Evolutionary conservation across 2,329 filamentous ascomycete genomes (phyloP).

Genomic region (Calonectria pseudoturangicola): DNA sequence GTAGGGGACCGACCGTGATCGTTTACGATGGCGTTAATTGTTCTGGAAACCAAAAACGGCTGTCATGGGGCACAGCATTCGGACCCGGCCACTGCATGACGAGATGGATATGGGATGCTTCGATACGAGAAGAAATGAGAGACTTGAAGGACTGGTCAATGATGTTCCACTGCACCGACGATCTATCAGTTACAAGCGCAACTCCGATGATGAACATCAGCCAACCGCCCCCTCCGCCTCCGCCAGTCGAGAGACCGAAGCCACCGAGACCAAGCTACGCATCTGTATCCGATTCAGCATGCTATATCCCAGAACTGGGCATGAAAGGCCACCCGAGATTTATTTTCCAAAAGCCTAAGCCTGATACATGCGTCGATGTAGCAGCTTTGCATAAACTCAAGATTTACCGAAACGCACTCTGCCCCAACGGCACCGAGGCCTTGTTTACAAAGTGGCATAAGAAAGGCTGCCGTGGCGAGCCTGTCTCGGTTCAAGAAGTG

Average conservation of each 20-base stretch:
- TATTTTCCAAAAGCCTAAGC: slow-evolving; percentile 31
- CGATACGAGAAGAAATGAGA: not conserved
- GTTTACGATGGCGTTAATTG: slow-evolving; percentile 32
- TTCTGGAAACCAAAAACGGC: slow-evolving; percentile 27
- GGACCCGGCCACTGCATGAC: slow-evolving; percentile 37
- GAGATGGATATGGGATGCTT: slow-evolving; percentile 32
- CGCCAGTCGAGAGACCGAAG: slow-evolving; percentile 11
- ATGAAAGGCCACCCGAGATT: slow-evolving; percentile 31
- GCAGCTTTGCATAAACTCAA: slow-evolving; percentile 32
- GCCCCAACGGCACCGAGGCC: slow-evolving; percentile 36
- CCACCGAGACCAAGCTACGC: slow-evolving; percentile 27
- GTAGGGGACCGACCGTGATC: slow-evolving; percentile 20
- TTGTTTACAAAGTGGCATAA: slow-evolving; percentile 31
- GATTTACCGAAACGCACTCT: slow-evolving; percentile 40
- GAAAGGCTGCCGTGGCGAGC: slow-evolving; percentile 5
- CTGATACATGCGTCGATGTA: slow-evolving; percentile 39
- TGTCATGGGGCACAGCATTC: slow-evolving; percentile 26
- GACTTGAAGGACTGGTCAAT: slow-evolving; percentile 34
- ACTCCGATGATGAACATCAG: slow-evolving; percentile 17
- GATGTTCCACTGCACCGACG: slow-evolving; percentile 29
- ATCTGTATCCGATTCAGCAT: slow-evolving; percentile 42
- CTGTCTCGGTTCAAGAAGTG: slow-evolving; percentile 23
- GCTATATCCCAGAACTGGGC: slow-evolving; percentile 33
- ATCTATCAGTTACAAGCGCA: not conserved
- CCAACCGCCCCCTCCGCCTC: slow-evolving; percentile 19